Base-by-base conservation (phyloP, 768 basidiomycete genomes). In the Leccinum sublutescens region DNA sequence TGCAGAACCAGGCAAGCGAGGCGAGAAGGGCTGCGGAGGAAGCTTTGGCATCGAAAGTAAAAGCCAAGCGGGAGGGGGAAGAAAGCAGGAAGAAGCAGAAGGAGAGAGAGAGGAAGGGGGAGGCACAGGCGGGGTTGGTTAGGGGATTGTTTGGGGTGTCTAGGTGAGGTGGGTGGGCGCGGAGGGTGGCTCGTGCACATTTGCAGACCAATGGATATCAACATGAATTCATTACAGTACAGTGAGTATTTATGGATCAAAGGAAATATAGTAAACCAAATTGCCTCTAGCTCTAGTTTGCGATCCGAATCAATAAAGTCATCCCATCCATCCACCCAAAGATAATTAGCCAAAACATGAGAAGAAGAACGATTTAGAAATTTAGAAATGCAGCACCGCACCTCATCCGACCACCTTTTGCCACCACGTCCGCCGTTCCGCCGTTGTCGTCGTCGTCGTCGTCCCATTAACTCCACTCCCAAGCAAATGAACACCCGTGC, bases 361-460 rank as follows among this genome's bases (percentile, higher is more conserved):
- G 17, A 58, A 52, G 45, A 36, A 29, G 33, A 25, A 7, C 36
- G 38, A 17, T 38, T 33, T 17, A 38, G 17, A 17, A 17, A 17
- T 43, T n/a, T 43, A 43, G n/a, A 43, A 45, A 45, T 45, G 43
- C 11, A 45, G 19, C 19, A 45, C 19, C 43, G 10, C 5, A 45
- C 43, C 43, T 45, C 43, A 36, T 50, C 53, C 62, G 17, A 73
- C 62, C 48, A 74, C 71, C 52, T 73, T 72, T 50, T 66, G 68
- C 71, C 71, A 72, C 71, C 71, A 72, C 19, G 61, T 58, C n/a
- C 69, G 65, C 25, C 63, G 71, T 50, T 69, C 73, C 9, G 51
- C 50, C 33, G 48, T 43, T 15, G 2, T 19, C 10, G 36, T 17
- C 17, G 43, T 43, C n/a, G 19, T 43, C n/a, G 19, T 45, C 19